Base-by-base conservation (phyloP, 768 basidiomycete species). In the Panaeolus cyanescens region DNA sequence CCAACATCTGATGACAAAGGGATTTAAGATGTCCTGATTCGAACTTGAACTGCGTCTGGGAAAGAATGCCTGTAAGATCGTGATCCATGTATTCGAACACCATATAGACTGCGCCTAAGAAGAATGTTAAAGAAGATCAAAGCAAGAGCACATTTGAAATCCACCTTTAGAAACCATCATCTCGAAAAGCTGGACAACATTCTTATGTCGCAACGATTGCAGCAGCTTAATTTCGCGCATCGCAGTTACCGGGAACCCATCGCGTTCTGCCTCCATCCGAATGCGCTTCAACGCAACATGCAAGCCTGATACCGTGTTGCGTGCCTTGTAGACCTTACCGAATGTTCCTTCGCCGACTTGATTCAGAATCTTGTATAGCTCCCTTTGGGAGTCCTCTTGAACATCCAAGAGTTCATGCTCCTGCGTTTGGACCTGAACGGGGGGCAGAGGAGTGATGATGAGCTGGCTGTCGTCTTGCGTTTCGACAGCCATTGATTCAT, bases 11-110 rank as follows among this genome's bases (percentile, higher is more conserved):
- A 63, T 88, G 85, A 71, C 92, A 95, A 56, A 99, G 84, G 0
- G 96, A 97, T 80, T 99, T 99, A 39, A 99, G 81, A 74, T 99
- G 91, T 20, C 92, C 93, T 20, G 88, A 84, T 0, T 86, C 83
- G 71, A 99, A 98, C 36, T 71, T 80, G 68, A 98, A 92, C 69
- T 94, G 90, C 1, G 86, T 91, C 76, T 98, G 96, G 2, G 94
- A 92, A 28, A 99, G 81, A 55, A 99, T 83, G 3, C 97, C 97
- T 2, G 96, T 98, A 58, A 99, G 80, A 71, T 99, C 97, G 71
- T 99, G 96, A 68, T 99, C 95, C 93, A 97, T 93, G 74, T 99
- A 99, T 74, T 99, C 96, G 69, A 99, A 95, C 36, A 99, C 96
- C 97, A 99, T 99, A 76, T 94, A 96, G 39, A 97, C 96, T 54